phyloP scores from a whole-genome alignment of 306 rosid species.

The Biancaea sappan region DNA sequence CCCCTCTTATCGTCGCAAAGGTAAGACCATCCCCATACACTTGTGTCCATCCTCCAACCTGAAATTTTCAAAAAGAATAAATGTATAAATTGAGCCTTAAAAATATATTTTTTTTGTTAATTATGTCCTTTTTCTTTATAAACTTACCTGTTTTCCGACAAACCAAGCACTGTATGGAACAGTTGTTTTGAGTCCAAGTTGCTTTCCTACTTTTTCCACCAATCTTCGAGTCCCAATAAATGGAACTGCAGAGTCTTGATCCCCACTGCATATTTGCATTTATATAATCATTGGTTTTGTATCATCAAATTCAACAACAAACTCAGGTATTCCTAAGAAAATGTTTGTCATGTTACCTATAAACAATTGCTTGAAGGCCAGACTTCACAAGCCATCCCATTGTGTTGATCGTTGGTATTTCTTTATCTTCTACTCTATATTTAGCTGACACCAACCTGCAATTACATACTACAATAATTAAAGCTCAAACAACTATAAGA shows the following conservation, averaged over 20 bases:
- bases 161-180: conserved; percentile 43
- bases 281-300: too few relatives aligned
- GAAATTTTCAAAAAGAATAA: background rate
- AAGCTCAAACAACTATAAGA: too few relatives aligned
- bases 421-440: background rate
- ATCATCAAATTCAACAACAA: too few relatives aligned
- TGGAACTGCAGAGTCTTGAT: conserved; percentile 39
- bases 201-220: conserved; percentile 25
- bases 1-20: conserved; percentile 41
- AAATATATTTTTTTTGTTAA: too few relatives aligned
- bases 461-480: too few relatives aligned
- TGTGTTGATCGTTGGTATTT: conserved; percentile 25
- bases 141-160: conserved; percentile 43
- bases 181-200: conserved; percentile 31
- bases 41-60: conserved; percentile 51
- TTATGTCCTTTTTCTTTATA: too few relatives aligned
- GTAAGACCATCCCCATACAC: conserved; percentile 32
- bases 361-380: conserved; percentile 41
- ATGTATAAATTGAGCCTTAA: too few relatives aligned
- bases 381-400: conserved; percentile 33
- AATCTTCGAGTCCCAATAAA: conserved; percentile 25
- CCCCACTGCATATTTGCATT: conserved; percentile 47
- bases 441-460: background rate
- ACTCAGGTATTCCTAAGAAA: too few relatives aligned
- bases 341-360: too few relatives aligned